Evolutionary conservation across 768 basidiomycete genomes (phyloP).

Genomic region (Xanthoconium purpureum): DNA sequence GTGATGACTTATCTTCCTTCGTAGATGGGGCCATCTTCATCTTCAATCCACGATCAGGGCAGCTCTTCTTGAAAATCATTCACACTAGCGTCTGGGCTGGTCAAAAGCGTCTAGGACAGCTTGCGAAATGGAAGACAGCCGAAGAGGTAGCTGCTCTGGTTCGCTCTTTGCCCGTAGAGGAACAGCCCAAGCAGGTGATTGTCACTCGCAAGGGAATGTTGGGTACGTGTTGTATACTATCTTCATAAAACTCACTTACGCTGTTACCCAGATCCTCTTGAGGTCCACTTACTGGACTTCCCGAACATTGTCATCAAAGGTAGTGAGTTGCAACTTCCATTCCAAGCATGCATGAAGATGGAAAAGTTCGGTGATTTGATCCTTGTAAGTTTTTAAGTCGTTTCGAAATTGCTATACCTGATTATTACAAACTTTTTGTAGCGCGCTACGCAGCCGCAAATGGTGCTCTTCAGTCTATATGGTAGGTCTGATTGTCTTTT

Average conservation of each 20-base stretch:
- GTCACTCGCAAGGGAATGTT: conserved; percentile 99
- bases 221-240: conserved; percentile 43
- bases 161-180: conserved; percentile 97
- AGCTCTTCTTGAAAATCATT: conserved; percentile 97
- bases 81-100: conserved; percentile 99
- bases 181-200: conserved; percentile 99
- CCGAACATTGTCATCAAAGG: conserved; percentile 99
- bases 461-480: conserved; percentile 98
- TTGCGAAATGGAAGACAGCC: conserved; percentile 99
- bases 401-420: neutral
- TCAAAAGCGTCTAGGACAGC: conserved; percentile 98
- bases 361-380: conserved; percentile 99
- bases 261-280: conserved; percentile 67
- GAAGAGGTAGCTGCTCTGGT: conserved; percentile 99
- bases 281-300: conserved; percentile 99
- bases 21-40: conserved; percentile 97
- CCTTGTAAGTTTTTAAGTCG: conserved; percentile 44
- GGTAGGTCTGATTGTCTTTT: conserved; percentile 39
- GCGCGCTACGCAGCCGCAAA: conserved; percentile 97
- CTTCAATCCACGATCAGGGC: conserved; percentile 98
- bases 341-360: conserved; percentile 99
- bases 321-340: conserved; percentile 94
- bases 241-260: conserved; percentile 1
- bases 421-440: conserved; percentile 25
- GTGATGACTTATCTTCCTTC: neutral